Conservation (phyloP, 257 asterid species). For the Nicotiana obtusifolia region DNA sequence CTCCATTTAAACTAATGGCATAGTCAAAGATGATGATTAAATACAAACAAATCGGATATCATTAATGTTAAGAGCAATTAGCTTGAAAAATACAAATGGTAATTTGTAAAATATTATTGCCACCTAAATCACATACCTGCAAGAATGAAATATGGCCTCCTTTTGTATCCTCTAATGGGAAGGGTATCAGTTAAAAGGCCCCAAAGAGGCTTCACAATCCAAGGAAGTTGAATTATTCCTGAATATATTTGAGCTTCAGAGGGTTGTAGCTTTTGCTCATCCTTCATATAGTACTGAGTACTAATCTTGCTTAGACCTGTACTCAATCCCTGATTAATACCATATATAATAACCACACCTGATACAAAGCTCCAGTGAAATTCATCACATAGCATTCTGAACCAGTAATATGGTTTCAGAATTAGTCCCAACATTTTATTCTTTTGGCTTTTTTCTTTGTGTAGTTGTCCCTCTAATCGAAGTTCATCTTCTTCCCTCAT, state of each 20-base stretch:
- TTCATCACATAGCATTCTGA: constrained; percentile 44
- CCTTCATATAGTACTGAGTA: constrained; percentile 69
- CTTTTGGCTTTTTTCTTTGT: constrained; percentile 14
- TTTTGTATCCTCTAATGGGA: constrained; percentile 44
- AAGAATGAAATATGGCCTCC: constrained; percentile 50
- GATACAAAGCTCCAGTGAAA: constrained; percentile 51
- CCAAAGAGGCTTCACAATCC: constrained; percentile 71
- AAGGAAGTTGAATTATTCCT: constrained; percentile 54
- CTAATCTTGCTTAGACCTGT: constrained; percentile 50
- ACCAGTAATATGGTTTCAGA: constrained; percentile 50
- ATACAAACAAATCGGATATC: neutral
- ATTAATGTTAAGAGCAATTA: neutral
- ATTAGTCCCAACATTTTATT: constrained; percentile 21
- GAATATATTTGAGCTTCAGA: constrained; percentile 50
- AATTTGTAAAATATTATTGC: neutral
- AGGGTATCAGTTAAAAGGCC: constrained; percentile 56
- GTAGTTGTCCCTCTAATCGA: constrained; percentile 21
- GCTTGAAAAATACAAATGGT: neutral
- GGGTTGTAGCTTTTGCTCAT: constrained; percentile 62
- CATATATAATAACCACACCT: constrained; percentile 46
- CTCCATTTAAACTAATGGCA: neutral
- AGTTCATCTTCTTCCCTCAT: constrained; percentile 39
- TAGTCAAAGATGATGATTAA: constrained; percentile 10
- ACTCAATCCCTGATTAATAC: constrained; percentile 57
- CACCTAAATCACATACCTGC: constrained; percentile 24